These are phyloP conservation scores for Sophora flavescens DNA, from an alignment of 306 rosid genomes.

Conservation along the genomic window DNA sequence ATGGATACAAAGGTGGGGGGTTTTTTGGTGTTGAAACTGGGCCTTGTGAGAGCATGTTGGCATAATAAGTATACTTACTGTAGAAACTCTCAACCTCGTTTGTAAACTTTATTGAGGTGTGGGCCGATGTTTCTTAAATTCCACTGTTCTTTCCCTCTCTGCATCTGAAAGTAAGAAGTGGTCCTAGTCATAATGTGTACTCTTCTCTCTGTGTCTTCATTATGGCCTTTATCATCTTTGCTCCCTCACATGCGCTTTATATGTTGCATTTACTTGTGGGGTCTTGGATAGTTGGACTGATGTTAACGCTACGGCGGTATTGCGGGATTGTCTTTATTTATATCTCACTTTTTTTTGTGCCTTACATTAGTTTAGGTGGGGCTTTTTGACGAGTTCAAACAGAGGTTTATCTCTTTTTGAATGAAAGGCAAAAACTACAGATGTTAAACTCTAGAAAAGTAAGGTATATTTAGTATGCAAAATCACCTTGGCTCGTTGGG, in stretches of 20 bases:
- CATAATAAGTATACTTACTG: constrained; percentile 44
- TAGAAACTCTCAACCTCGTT: constrained; percentile 74
- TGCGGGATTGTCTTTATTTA: constrained; percentile 49
- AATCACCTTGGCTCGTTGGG: not conserved
- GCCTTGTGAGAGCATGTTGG: constrained; percentile 29
- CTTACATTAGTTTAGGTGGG: constrained; percentile 41
- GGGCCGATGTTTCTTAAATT: constrained; percentile 78
- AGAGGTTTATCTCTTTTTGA: constrained; percentile 32
- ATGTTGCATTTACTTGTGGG: constrained; percentile 77
- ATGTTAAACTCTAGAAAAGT: not conserved
- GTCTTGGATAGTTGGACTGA: constrained; percentile 61
- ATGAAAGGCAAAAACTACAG: not conserved
- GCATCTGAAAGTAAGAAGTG: constrained; percentile 51
- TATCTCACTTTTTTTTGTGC: constrained; percentile 21
- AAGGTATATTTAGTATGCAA: constrained; percentile 3
- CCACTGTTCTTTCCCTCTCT: constrained; percentile 59
- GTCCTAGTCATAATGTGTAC: constrained; percentile 60
- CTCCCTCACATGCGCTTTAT: constrained; percentile 65
- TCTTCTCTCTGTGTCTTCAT: constrained; percentile 53
- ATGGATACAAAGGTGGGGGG: constrained; percentile 2
- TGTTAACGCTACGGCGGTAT: constrained; percentile 53
- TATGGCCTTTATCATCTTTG: constrained; percentile 55
- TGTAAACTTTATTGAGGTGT: constrained; percentile 62
- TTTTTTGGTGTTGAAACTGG: constrained; percentile 28
- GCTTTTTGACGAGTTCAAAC: constrained; percentile 38